Evolutionary conservation across 2,329 filamentous ascomycete species (phyloP).

Genomic region (Epichloe sibirici): DNA sequence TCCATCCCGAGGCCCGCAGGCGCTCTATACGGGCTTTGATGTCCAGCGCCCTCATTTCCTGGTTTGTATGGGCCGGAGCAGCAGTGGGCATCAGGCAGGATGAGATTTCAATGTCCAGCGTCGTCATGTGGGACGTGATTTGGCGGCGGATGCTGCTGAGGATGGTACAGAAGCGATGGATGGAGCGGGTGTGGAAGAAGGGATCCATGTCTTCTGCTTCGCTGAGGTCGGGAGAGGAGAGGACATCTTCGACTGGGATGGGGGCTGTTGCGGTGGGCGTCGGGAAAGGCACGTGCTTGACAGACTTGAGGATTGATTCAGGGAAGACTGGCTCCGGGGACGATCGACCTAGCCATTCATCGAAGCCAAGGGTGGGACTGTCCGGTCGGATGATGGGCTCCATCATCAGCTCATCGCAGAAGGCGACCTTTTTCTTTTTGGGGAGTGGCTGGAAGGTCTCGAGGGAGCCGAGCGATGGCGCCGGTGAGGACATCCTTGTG

Average conservation of each 20-base stretch:
- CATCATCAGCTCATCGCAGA: slow-evolving; percentile 20
- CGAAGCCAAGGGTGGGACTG: slow-evolving; percentile 46
- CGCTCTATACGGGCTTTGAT: slow-evolving; percentile 41
- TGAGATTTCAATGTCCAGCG: slow-evolving; percentile 29
- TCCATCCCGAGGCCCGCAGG: slow-evolving; percentile 42
- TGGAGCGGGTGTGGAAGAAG: slow-evolving; percentile 29
- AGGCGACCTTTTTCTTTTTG: slow-evolving; percentile 29
- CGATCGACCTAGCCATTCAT: slow-evolving; percentile 25
- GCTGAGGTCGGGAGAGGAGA: slow-evolving; percentile 5
- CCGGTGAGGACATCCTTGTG: slow-evolving; percentile 33
- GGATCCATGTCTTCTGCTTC: slow-evolving; percentile 14
- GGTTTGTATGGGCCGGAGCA: slow-evolving; percentile 14
- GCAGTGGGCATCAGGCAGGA: slow-evolving; percentile 14
- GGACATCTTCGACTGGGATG: neutral
- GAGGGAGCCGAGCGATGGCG: slow-evolving; percentile 22
- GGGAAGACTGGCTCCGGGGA: slow-evolving; percentile 11
- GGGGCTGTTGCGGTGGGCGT: neutral
- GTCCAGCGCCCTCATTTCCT: slow-evolving; percentile 27
- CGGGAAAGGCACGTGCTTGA: neutral
- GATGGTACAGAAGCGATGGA: slow-evolving; percentile 37
- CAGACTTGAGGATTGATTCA: slow-evolving; percentile 10
- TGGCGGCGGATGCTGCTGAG: slow-evolving; percentile 36
- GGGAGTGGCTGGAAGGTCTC: slow-evolving; percentile 9
- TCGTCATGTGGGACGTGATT: slow-evolving; percentile 34
- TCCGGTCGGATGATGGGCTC: slow-evolving; percentile 44